These are phyloP conservation scores for Brettanomyces custersianus DNA, from an alignment of 805 yeast species.

Conservation along the genomic window DNA sequence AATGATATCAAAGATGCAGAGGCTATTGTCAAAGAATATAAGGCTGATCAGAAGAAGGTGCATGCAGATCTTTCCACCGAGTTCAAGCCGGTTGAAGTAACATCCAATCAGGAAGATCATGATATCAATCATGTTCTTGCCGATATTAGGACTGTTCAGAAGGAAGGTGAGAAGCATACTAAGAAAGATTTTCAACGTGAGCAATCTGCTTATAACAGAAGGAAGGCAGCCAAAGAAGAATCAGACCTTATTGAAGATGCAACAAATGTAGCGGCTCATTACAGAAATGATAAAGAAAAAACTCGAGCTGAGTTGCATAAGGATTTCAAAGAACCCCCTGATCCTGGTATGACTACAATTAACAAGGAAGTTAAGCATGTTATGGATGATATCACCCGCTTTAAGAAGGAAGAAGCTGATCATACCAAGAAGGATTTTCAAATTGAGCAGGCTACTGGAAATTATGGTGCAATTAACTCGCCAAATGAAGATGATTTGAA, in stretches of 20 bases:
- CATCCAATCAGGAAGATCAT: not conserved
- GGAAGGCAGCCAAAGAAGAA: not conserved
- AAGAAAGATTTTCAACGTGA: conserved; percentile 1
- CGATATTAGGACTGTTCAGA: not conserved
- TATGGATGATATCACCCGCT: not conserved
- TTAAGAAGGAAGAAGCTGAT: not conserved
- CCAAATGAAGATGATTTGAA: no score
- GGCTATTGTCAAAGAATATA: not conserved
- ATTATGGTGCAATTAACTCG: no score
- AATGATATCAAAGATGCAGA: not conserved
- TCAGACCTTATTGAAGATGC: not conserved
- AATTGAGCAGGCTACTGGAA: not conserved
- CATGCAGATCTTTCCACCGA: not conserved
- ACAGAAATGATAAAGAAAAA: not conserved
- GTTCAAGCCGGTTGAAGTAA: not conserved
- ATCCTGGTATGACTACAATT: not conserved
- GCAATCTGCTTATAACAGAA: conserved; percentile 6
- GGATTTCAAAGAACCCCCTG: not conserved
- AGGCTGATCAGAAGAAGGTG: not conserved
- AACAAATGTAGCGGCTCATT: no score
- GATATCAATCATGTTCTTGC: not conserved
- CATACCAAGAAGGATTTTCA: not conserved
- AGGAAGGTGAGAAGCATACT: not conserved
- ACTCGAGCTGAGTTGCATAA: not conserved
- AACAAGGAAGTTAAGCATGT: not conserved